phyloP scores from a whole-genome alignment of 1,139 yeast species.

The Yamadazyma pseudoaaseri region DNA sequence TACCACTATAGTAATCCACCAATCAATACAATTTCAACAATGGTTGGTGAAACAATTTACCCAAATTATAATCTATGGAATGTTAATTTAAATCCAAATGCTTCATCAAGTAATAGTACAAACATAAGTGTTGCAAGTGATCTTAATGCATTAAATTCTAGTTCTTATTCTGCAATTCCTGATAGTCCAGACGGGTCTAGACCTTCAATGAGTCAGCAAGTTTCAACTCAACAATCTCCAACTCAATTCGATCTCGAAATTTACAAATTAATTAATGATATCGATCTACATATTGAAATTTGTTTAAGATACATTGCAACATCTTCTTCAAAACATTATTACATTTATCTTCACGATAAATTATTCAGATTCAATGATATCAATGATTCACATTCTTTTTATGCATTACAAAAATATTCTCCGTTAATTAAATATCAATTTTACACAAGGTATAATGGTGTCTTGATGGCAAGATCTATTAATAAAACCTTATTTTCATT shows the following conservation, averaged over 20 bases:
- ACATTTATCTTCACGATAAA: conserved; percentile 35
- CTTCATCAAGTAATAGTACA: not conserved
- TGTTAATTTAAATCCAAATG: conserved; percentile 1
- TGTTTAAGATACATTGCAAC: conserved; percentile 50
- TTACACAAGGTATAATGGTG: conserved; percentile 39
- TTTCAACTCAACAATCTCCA: not conserved
- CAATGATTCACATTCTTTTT: conserved; percentile 43
- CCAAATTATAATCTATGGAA: too few species aligned
- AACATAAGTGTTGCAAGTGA: not conserved
- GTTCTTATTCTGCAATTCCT: not conserved
- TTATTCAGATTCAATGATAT: conserved; percentile 33
- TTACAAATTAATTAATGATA: conserved; percentile 9
- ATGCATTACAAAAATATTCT: conserved; percentile 37
- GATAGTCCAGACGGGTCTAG: conserved; percentile 3
- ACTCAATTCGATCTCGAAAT: conserved; percentile 3
- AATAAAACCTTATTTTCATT: conserved; percentile 39
- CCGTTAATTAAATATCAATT: conserved; percentile 53
- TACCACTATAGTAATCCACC: conserved; percentile 4
- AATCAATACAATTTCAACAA: not conserved
- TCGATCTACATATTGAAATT: conserved; percentile 15
- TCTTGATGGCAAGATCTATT: conserved; percentile 38
- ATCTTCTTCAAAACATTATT: conserved; percentile 53
- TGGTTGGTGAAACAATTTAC: not conserved
- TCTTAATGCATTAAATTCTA: not conserved
- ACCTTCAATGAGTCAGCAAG: not conserved